Evolutionary conservation across 2,329 filamentous ascomycete genomes (phyloP).

Genomic region (Cercospora citrullina): DNA sequence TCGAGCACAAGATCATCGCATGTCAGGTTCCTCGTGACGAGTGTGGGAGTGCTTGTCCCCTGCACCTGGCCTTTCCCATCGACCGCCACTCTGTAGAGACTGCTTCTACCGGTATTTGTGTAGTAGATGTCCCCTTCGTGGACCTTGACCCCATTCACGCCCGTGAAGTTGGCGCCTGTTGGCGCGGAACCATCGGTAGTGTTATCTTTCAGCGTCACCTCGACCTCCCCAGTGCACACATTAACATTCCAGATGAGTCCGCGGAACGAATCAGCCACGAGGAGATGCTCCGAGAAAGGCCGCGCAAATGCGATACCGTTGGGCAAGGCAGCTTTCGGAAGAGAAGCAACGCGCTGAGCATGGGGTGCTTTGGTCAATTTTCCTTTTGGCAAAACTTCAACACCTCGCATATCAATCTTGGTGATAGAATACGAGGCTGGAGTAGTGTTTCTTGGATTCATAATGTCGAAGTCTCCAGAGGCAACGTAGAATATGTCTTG

Average conservation of each 20-base stretch:
- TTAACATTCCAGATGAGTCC: constrained; percentile 19
- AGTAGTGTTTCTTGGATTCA: neutral
- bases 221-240: constrained; percentile 6
- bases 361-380: neutral
- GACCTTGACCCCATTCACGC: constrained; percentile 13
- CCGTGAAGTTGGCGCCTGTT: neutral
- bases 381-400: constrained; percentile 7
- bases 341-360: neutral
- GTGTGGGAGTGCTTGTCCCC: neutral
- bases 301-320: constrained; percentile 12
- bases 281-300: constrained; percentile 8
- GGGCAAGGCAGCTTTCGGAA: neutral
- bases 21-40: constrained; percentile 3
- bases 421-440: constrained; percentile 11
- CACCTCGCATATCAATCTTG: constrained; percentile 13
- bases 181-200: constrained; percentile 10
- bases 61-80: constrained; percentile 1
- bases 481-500: constrained; percentile 15
- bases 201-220: constrained; percentile 12
- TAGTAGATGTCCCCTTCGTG: constrained; percentile 10
- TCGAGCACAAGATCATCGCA: constrained; percentile 15
- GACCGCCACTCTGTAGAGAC: constrained; percentile 5
- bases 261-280: constrained; percentile 16
- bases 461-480: constrained; percentile 5
- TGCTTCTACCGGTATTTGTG: constrained; percentile 10